Conservation (phyloP, 345 rosid species). For the Pugionium dolabratum region DNA sequence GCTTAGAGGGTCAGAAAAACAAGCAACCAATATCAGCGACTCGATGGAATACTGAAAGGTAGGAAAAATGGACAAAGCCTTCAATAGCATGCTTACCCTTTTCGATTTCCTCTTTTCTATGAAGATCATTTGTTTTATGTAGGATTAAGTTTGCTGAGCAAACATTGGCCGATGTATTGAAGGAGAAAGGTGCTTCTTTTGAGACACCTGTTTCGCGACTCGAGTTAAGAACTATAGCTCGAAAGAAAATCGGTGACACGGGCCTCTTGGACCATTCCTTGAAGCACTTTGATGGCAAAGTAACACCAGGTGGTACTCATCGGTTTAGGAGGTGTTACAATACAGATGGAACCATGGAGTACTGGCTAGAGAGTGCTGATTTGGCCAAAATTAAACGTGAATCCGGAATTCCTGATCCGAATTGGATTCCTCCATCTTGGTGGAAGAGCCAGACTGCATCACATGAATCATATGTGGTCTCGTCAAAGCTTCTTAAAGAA, state of each 20-base stretch:
- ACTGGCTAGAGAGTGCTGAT: slow-evolving; percentile 92
- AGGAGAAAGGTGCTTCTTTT: slow-evolving; percentile 70
- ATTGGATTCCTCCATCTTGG: slow-evolving; percentile 62
- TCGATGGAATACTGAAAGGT: slow-evolving; percentile 85
- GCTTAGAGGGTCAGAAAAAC: slow-evolving; percentile 30
- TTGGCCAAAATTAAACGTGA: slow-evolving; percentile 58
- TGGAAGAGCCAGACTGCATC: slow-evolving; percentile 48
- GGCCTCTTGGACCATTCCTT: slow-evolving; percentile 91
- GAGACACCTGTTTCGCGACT: slow-evolving; percentile 65
- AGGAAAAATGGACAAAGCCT: slow-evolving; percentile 3
- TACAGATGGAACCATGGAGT: slow-evolving; percentile 77
- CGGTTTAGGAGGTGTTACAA: slow-evolving; percentile 85
- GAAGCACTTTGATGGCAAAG: slow-evolving; percentile 88
- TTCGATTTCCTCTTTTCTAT: slow-evolving; percentile 5
- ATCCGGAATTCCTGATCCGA: slow-evolving; percentile 64
- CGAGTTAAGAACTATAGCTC: slow-evolving; percentile 62
- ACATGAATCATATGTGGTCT: slow-evolving; percentile 51
- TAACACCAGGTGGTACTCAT: slow-evolving; percentile 80
- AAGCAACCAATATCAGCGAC: slow-evolving; percentile 33
- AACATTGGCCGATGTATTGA: slow-evolving; percentile 65
- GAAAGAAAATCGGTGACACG: slow-evolving; percentile 77
- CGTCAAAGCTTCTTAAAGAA: slow-evolving; percentile 54
- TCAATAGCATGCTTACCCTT: neutral
- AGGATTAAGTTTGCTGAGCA: slow-evolving; percentile 74
- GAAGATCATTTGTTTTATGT: slow-evolving; percentile 9